phyloP scores from a whole-genome alignment of 768 basidiomycete genomes.

The Cystoderma amianthinum region DNA sequence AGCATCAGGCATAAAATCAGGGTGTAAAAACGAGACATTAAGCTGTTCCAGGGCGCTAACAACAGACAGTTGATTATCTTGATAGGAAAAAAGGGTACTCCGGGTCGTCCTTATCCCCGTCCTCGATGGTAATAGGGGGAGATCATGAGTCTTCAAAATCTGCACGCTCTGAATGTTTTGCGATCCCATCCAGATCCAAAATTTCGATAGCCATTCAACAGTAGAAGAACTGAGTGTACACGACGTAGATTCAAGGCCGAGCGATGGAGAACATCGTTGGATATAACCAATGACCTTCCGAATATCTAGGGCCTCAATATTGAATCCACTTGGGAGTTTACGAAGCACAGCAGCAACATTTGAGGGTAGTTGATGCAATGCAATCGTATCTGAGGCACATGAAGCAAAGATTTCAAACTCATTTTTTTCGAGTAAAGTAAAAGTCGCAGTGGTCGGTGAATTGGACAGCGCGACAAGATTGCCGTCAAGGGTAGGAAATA shows the following conservation, averaged over 20 bases:
- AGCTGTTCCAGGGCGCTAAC: no score
- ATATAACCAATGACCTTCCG: constrained; percentile 22
- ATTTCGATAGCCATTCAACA: constrained; percentile 27
- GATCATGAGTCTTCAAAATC: constrained; percentile 11
- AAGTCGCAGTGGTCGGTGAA: not conserved
- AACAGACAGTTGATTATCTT: no score
- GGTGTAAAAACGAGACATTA: no score
- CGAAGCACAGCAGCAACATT: constrained; percentile 15
- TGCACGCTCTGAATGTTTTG: constrained; percentile 15
- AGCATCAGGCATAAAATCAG: no score
- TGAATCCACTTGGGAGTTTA: constrained; percentile 15
- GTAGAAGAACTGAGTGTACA: constrained; percentile 8
- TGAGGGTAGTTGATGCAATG: constrained; percentile 17
- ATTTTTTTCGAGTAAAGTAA: constrained; percentile 17
- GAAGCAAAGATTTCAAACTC: constrained; percentile 20
- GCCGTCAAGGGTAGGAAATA: constrained; percentile 22
- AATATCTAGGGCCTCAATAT: constrained; percentile 20
- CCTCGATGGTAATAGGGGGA: constrained; percentile 26
- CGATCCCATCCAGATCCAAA: constrained; percentile 35
- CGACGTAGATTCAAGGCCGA: constrained; percentile 13
- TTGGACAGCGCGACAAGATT: constrained; percentile 7
- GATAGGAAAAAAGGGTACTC: no score
- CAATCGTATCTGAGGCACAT: constrained; percentile 14
- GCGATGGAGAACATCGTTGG: constrained; percentile 11
- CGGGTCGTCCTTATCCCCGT: no score